These are phyloP conservation scores for Salvia splendens DNA, from an alignment of 257 asterid genomes.

Conservation along the genomic window DNA sequence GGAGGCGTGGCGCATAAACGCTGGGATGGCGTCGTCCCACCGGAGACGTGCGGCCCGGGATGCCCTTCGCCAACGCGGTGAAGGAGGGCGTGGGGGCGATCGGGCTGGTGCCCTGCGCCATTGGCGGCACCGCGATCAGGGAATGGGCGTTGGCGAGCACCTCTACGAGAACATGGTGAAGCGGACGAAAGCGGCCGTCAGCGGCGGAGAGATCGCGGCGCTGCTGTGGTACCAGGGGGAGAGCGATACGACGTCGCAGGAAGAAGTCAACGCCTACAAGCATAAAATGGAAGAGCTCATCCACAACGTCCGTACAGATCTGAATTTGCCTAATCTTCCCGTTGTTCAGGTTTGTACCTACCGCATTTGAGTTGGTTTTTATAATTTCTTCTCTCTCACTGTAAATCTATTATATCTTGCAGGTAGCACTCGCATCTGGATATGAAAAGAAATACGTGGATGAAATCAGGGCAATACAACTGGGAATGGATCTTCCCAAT, in stretches of 20 bases:
- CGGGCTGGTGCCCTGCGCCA: slow-evolving; percentile 89
- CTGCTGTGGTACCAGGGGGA: slow-evolving; percentile 95
- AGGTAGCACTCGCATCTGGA: slow-evolving; percentile 83
- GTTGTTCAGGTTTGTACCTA: slow-evolving; percentile 57
- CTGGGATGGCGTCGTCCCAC: slow-evolving; percentile 85
- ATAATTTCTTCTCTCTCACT: too few relatives aligned
- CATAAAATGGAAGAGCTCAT: slow-evolving; percentile 60
- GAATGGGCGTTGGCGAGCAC: slow-evolving; percentile 73
- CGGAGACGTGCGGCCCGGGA: slow-evolving; percentile 86
- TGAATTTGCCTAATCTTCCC: slow-evolving; percentile 61
- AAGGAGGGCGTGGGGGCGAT: slow-evolving; percentile 51
- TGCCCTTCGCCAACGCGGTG: slow-evolving; percentile 78
- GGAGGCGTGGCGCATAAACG: slow-evolving; percentile 68
- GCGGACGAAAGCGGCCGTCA: slow-evolving; percentile 54
- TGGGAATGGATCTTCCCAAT: slow-evolving; percentile 55
- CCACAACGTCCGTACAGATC: slow-evolving; percentile 58
- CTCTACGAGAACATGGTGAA: slow-evolving; percentile 69
- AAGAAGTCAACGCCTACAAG: slow-evolving; percentile 55
- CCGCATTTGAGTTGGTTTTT: not conserved
- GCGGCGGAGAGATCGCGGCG: slow-evolving; percentile 52
- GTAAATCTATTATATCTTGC: not conserved
- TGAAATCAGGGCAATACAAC: slow-evolving; percentile 60
- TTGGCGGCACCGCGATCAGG: slow-evolving; percentile 86
- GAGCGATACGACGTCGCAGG: slow-evolving; percentile 71
- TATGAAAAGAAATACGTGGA: slow-evolving; percentile 40